A percentile compares a stretch with the other conserved stretches of the same genome.
Evolutionary conservation across 352 stramenopile genomes (phyloP).

Genomic region (Globisporangium heterothallicum): DNA sequence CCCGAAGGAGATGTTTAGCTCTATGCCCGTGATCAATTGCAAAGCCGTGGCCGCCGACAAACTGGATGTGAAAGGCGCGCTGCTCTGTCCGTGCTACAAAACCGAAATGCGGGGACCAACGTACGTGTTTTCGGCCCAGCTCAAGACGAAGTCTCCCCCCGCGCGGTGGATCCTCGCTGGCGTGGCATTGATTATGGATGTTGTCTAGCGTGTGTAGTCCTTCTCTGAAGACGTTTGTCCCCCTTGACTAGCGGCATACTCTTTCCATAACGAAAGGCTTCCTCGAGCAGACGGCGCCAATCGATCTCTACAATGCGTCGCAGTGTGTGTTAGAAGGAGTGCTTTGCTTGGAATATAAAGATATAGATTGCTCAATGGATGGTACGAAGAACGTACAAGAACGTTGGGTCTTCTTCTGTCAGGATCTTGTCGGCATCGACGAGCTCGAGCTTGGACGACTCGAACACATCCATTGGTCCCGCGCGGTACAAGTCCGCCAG

Average conservation of each 20-base stretch:
- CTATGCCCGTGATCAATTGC: conserved; percentile 97
- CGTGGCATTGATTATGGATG: conserved; percentile 95
- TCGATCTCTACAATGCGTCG: conserved; percentile 15
- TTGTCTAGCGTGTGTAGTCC: too few relatives aligned
- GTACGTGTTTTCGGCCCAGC: conserved; percentile 96
- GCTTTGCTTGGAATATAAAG: too few relatives aligned
- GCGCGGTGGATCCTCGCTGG: conserved; percentile 94
- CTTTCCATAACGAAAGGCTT: conserved; percentile 36
- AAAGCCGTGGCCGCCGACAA: conserved; percentile 95
- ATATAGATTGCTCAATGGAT: neutral
- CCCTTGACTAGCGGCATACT: conserved; percentile 26
- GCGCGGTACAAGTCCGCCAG: conserved; percentile 34
- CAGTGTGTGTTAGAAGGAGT: too few relatives aligned
- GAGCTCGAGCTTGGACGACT: conserved; percentile 50
- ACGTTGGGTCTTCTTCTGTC: conserved; percentile 5
- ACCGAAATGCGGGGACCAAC: conserved; percentile 94
- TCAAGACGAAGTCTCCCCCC: conserved; percentile 95
- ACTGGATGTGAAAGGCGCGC: conserved; percentile 92
- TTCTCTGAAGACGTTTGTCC: too few relatives aligned
- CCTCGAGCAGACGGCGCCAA: conserved; percentile 45
- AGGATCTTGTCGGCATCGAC: conserved; percentile 32
- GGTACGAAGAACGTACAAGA: conserved; percentile 23
- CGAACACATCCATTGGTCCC: conserved; percentile 47
- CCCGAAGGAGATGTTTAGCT: conserved; percentile 98
- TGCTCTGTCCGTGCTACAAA: conserved; percentile 96